Evolutionary conservation across 2,329 filamentous ascomycete species (phyloP).

Genomic region (Colletotrichum graminicola): DNA sequence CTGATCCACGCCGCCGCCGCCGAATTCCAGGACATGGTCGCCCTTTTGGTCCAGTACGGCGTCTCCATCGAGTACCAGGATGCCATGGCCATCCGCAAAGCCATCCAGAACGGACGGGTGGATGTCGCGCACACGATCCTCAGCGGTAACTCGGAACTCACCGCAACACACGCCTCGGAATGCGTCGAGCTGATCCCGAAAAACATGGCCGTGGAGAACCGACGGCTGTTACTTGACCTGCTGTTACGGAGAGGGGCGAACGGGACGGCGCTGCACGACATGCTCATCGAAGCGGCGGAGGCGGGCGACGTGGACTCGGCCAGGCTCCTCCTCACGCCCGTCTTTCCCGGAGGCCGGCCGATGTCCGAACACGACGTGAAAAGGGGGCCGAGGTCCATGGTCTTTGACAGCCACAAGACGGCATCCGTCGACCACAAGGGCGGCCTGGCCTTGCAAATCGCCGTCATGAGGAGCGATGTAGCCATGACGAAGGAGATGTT

Average conservation of each 20-base stretch:
- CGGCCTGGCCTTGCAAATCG: slow-evolving; percentile 63
- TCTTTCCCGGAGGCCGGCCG: slow-evolving; percentile 56
- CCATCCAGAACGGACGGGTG: slow-evolving; percentile 60
- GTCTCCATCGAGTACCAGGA: slow-evolving; percentile 68
- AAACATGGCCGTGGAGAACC: slow-evolving; percentile 58
- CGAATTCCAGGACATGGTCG: slow-evolving; percentile 67
- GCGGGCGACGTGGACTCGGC: slow-evolving; percentile 61
- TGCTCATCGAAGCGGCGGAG: slow-evolving; percentile 63
- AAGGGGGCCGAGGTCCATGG: slow-evolving; percentile 46
- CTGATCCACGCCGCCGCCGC: slow-evolving; percentile 62
- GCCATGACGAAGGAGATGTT: slow-evolving; percentile 62
- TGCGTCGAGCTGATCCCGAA: slow-evolving; percentile 64
- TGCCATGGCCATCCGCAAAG: slow-evolving; percentile 61
- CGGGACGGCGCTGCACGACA: slow-evolving; percentile 61
- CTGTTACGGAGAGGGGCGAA: slow-evolving; percentile 65
- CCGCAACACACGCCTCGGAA: slow-evolving; percentile 60
- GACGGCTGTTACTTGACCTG: slow-evolving; percentile 58
- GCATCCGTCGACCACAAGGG: slow-evolving; percentile 66
- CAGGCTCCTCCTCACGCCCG: slow-evolving; percentile 62
- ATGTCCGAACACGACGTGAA: slow-evolving; percentile 36
- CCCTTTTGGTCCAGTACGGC: slow-evolving; percentile 64
- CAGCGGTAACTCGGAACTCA: slow-evolving; percentile 57
- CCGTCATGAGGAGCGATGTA: slow-evolving; percentile 60
- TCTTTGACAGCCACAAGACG: slow-evolving; percentile 59
- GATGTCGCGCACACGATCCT: slow-evolving; percentile 63